These are phyloP conservation scores for Cyclotella cryptica DNA, from an alignment of 108 stramenopile genomes.

Conservation along the genomic window DNA sequence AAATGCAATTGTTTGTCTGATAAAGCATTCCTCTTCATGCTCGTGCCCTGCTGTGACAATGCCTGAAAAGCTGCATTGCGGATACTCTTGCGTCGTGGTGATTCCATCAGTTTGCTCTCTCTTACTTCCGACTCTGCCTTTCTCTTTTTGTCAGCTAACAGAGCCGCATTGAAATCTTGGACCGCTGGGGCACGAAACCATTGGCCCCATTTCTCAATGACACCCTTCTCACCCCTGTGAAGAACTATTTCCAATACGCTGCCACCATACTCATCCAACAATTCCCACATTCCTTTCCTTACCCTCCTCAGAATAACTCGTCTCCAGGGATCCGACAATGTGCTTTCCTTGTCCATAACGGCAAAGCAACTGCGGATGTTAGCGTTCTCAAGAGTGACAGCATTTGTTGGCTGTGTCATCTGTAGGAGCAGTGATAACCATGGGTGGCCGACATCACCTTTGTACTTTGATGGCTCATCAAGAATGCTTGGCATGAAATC, in stretches of 20 bases:
- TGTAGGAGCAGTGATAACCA: no score
- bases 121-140: neutral
- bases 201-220: conserved; percentile 1
- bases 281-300: conserved; percentile 4
- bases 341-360: no score
- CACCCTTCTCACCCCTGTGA: neutral
- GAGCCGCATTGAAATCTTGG: neutral
- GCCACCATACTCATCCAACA: neutral
- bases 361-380: no score
- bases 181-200: neutral
- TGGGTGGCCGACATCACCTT: no score
- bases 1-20: no score
- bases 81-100: neutral
- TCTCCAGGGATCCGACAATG: neutral
- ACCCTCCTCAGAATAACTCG: neutral
- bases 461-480: no score
- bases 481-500: no score
- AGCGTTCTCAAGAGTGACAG: no score
- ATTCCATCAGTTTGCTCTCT: neutral
- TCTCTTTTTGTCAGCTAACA: neutral
- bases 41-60: no score
- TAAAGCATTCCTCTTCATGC: no score
- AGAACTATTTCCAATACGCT: neutral
- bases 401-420: no score
- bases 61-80: neutral